A percentile compares a stretch with the other conserved stretches of the same genome.
Evolutionary conservation across 208 protist genomes (phyloP).

Genomic region (Naegleria fowleri): DNA sequence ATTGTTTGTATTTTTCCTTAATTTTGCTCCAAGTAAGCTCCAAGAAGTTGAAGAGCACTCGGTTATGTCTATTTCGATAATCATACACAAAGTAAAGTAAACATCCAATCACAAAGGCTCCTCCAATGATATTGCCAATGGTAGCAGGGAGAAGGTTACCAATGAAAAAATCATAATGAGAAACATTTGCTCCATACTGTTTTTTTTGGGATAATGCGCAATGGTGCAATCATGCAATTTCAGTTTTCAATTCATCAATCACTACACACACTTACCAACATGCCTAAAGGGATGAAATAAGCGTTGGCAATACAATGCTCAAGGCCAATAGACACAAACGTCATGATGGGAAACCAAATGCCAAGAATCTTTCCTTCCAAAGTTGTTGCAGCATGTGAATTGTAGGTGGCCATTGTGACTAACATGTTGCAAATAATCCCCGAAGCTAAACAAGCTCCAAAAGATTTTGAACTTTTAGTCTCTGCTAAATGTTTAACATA

Average conservation of each 20-base stretch:
- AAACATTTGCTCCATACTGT: background rate
- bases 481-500: background rate
- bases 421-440: background rate
- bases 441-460: background rate
- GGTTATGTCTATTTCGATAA: background rate
- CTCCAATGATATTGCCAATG: slow-evolving; percentile 6
- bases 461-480: background rate
- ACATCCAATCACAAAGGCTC: background rate
- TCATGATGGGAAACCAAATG: background rate
- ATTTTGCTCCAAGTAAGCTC: background rate
- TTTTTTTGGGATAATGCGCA: too few relatives aligned
- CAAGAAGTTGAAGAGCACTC: background rate
- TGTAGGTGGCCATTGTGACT: background rate
- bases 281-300: background rate
- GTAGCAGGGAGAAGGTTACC: background rate
- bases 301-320: background rate
- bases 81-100: background rate
- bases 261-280: background rate
- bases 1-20: background rate
- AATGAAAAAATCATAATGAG: background rate
- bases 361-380: background rate
- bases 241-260: too few relatives aligned
- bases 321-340: background rate
- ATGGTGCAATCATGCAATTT: too few relatives aligned
- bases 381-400: background rate